Evolutionary conservation across 768 basidiomycete genomes (phyloP).

Genomic region (Mycena albidolilacea): DNA sequence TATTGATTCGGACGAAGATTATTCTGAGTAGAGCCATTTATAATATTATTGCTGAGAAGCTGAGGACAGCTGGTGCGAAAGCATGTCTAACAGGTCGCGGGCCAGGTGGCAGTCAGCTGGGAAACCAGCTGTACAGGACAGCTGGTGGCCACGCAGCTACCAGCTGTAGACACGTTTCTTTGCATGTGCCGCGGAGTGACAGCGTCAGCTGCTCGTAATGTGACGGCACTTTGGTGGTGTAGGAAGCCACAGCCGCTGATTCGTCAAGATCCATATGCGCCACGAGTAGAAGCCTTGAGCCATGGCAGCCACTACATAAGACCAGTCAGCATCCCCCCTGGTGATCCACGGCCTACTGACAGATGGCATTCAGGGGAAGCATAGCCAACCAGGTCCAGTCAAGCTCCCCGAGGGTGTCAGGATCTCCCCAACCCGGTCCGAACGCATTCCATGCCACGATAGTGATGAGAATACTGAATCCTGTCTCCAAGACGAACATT

Average conservation of each 20-base stretch:
- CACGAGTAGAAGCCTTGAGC: constrained; percentile 40
- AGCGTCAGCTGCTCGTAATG: too few species aligned
- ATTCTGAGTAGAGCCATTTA: too few species aligned
- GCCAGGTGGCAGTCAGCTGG: too few species aligned
- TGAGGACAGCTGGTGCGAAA: too few species aligned
- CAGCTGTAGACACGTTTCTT: too few species aligned
- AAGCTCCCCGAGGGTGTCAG: constrained; percentile 20
- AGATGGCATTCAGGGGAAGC: constrained; percentile 19
- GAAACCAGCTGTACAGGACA: too few species aligned
- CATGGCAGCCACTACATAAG: constrained; percentile 34
- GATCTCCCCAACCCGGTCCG: constrained; percentile 37
- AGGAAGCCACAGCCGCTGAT: constrained; percentile 27
- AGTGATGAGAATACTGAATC: constrained; percentile 28
- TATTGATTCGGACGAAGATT: too few species aligned
- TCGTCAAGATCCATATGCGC: constrained; percentile 38
- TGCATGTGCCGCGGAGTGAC: too few species aligned
- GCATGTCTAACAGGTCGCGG: too few species aligned
- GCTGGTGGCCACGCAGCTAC: too few species aligned
- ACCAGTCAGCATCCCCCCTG: not conserved
- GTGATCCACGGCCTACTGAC: constrained; percentile 19
- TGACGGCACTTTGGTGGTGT: too few species aligned
- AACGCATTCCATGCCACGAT: constrained; percentile 37
- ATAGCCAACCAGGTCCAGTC: constrained; percentile 35
- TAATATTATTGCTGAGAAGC: too few species aligned
- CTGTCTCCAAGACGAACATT: constrained; percentile 33